Base-by-base conservation (phyloP, 2,329 filamentous ascomycete species). In the Fusarium sp. region DNA sequence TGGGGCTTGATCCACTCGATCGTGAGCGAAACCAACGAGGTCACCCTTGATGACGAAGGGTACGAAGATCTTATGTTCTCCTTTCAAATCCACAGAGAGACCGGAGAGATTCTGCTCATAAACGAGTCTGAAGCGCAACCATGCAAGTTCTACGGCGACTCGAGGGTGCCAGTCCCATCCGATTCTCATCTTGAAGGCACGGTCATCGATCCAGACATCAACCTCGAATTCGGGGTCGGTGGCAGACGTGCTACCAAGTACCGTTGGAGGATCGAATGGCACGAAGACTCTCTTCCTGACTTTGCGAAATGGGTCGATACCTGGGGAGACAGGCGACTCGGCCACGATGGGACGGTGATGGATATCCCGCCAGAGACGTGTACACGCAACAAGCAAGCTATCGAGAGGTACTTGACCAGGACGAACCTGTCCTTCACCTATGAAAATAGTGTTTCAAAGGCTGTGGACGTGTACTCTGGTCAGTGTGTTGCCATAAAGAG, bases 401-500 rank as follows among this genome's bases (percentile, higher is more conserved):
- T 23, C 3, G 23, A 23, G 23, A 23, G 23, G 23, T 23, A 23
- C 23, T 23, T 23, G 23, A 23, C 23, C 23, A 23, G 23, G 23
- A 23, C 23, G 23, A 23, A 23, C 23, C 23, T 23, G 23, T 15
- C 4, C 34, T 9, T 9, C n/a, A 8, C 23, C 3, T 28, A 8
- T 23, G 16, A 40, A 11, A 5, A 30, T 16, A 3, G 6, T 31
- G 23, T 58, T 15, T 1, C 9, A 4, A 51, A 51, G 28, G 27
- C 23, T 34, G 16, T 43, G 2, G 55, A 59, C 15, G 12, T 50
- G 0, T 28, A 9, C 12, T 50, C 55, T 13, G 55, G 55, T 3
- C 59, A 62, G 9, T 27, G 18, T 9, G 59, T 62, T 30, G 59
- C 37, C 3, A 13, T 62, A 30, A 62, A 62, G 37, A 13, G 1